Evolutionary conservation across 768 basidiomycete species (phyloP).

Genomic region (Tricholoma furcatifolium): DNA sequence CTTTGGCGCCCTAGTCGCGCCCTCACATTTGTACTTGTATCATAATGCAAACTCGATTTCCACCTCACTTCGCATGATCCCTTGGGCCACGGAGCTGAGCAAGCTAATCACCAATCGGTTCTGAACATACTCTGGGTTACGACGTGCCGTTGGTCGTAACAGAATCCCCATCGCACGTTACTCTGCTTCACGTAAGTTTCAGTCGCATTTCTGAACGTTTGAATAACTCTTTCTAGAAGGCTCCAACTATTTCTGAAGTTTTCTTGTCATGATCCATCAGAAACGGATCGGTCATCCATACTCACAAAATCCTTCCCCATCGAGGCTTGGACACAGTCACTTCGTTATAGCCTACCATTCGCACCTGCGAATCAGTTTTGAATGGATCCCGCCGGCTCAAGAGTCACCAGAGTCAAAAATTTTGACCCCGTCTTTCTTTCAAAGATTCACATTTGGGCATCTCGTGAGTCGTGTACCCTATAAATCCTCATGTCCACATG

Average conservation of each 20-base stretch:
- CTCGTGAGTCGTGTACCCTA: background rate
- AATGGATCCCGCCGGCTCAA: background rate
- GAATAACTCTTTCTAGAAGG: background rate
- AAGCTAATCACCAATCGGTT: background rate
- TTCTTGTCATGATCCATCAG: background rate
- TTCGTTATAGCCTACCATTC: background rate
- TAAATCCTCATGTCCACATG: background rate
- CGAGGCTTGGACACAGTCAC: background rate
- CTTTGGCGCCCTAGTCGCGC: background rate
- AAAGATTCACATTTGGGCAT: background rate
- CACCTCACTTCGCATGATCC: background rate
- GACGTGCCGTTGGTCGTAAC: too few relatives aligned
- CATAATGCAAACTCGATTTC: background rate
- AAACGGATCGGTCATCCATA: background rate
- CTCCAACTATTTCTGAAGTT: background rate
- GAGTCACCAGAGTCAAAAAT: background rate
- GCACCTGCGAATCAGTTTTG: background rate
- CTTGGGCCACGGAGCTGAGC: background rate
- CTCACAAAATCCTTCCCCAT: background rate
- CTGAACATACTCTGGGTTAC: background rate
- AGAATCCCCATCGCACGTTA: too few relatives aligned
- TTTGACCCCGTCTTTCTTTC: conserved; percentile 1
- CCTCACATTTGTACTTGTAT: conserved; percentile 5
- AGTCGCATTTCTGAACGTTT: background rate
- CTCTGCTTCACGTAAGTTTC: background rate